Evolutionary conservation across 2,329 filamentous ascomycete species (phyloP), one percentile per base, ranked within the genome.

Genomic region (Xylaria sp.): DNA sequence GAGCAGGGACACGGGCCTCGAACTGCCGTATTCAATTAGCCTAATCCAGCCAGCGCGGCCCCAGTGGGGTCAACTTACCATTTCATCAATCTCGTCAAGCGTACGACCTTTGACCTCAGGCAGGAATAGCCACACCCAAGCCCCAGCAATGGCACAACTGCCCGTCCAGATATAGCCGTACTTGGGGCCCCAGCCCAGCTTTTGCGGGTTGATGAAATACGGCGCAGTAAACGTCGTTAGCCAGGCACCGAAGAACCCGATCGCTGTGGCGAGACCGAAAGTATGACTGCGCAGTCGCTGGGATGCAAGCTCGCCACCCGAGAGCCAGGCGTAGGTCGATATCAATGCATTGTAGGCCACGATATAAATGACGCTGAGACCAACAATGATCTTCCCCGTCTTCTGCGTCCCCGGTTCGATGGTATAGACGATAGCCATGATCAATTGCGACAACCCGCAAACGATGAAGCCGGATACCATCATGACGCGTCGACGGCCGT

Each of bases 131-230:
- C 81, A 87, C 34, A 86, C 80, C 80, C 80, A 82, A 8, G 69
- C 57, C 63, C 76, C 80, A 2, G 78, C 75, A 54, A 80, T 69
- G 12, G 72, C 61, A 63, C 80, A 81, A 3, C 78, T 78, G 1
- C 79, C 80, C 5, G 78, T 82, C 86, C 86, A 89, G 63, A 89
- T 87, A 72, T 86, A 89, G 1, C 86, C 84, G 62, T 89, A 88
- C 67, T 84, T 84, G 0, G 87, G 87, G 0, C 87, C 87, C 87
- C 87, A 89, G 72, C 85, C 84, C 48, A 89, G 76, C 0, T 83
- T 77, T 15, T 79, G 76, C 0, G 85, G 84, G 70, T 89, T 89
- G 77, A 89, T 89, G 72, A 89, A 89, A 73, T 89, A 88, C 0
- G 86, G 87, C 1, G 86, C 86, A 0, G 87, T 89, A 72, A 88